phyloP scores from a whole-genome alignment of 495 filamentous ascomycete species.

The Sporormia fimetaria region DNA sequence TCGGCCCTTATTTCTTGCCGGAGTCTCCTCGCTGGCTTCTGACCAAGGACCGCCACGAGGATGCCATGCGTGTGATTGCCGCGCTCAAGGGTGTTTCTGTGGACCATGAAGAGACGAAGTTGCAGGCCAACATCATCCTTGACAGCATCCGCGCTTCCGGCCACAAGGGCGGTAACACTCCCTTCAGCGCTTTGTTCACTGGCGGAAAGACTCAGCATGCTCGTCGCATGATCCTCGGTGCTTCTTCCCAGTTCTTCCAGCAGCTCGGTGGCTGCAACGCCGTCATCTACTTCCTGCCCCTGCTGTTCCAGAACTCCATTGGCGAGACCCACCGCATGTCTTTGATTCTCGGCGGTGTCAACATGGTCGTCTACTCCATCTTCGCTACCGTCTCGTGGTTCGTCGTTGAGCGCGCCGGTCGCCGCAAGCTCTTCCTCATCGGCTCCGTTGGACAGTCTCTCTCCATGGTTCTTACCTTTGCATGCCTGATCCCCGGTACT shows the following conservation, averaged over 20 bases:
- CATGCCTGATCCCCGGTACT: slow-evolving; percentile 17
- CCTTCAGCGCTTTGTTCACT: slow-evolving; percentile 46
- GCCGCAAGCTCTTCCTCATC: slow-evolving; percentile 22
- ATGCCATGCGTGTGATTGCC: slow-evolving; percentile 45
- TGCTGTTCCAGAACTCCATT: slow-evolving; percentile 61
- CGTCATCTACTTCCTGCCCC: slow-evolving; percentile 74
- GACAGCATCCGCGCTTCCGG: slow-evolving; percentile 57
- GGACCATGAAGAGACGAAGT: slow-evolving; percentile 43
- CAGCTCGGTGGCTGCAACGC: slow-evolving; percentile 68
- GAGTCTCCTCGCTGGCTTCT: slow-evolving; percentile 67
- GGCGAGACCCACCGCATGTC: slow-evolving; percentile 46
- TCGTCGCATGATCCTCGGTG: slow-evolving; percentile 50
- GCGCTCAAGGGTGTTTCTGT: slow-evolving; percentile 17
- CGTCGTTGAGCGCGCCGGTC: slow-evolving; percentile 29
- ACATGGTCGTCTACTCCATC: slow-evolving; percentile 68
- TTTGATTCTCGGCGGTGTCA: slow-evolving; percentile 64
- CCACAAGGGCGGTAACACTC: slow-evolving; percentile 40
- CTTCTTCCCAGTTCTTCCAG: slow-evolving; percentile 62
- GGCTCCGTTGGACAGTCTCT: slow-evolving; percentile 30
- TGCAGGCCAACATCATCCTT: slow-evolving; percentile 51
- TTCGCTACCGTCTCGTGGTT: slow-evolving; percentile 74
- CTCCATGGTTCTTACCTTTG: slow-evolving; percentile 23
- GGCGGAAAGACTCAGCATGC: slow-evolving; percentile 55
- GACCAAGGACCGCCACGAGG: slow-evolving; percentile 59
- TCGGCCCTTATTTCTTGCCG: slow-evolving; percentile 57